Evolutionary conservation across 495 filamentous ascomycete species (phyloP).

Genomic region (Penicillium coffeae): DNA sequence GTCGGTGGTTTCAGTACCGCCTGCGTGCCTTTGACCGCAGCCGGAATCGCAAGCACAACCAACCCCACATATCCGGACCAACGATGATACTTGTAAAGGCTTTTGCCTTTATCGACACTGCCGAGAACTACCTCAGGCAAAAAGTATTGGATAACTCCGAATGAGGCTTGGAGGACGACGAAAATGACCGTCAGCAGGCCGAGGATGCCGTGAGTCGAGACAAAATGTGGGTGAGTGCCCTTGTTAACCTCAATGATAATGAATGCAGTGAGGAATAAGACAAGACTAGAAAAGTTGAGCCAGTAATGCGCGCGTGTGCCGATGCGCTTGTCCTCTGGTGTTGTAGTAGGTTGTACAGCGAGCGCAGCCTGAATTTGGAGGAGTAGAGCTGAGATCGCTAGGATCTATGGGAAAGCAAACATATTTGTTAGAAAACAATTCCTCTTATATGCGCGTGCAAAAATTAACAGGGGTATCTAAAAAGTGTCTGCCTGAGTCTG

Average conservation of each 20-base stretch:
- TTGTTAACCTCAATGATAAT: conserved; percentile 84
- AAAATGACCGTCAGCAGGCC: conserved; percentile 72
- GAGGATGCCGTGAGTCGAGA: conserved; percentile 73
- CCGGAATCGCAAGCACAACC: conserved; percentile 59
- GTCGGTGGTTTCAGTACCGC: conserved; percentile 67
- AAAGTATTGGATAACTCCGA: conserved; percentile 78
- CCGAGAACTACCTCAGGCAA: conserved; percentile 63
- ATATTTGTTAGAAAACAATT: conserved; percentile 2
- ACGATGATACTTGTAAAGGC: conserved; percentile 85
- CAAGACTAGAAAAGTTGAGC: conserved; percentile 61
- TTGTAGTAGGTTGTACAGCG: conserved; percentile 83
- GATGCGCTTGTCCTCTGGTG: conserved; percentile 62
- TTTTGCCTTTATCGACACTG: conserved; percentile 73
- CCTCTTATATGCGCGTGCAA: too few relatives aligned
- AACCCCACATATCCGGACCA: conserved; percentile 66
- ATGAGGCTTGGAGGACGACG: conserved; percentile 65
- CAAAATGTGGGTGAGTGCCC: conserved; percentile 63
- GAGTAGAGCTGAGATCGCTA: conserved; percentile 72
- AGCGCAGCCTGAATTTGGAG: conserved; percentile 75
- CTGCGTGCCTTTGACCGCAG: conserved; percentile 68
- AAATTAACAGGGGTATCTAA: too few relatives aligned
- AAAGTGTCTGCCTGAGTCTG: background rate
- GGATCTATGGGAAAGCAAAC: conserved; percentile 38
- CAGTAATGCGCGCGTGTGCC: conserved; percentile 67
- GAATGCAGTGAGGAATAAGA: conserved; percentile 61